These are phyloP conservation scores for Pholiota molesta DNA, from an alignment of 768 basidiomycete genomes.

Conservation along the genomic window DNA sequence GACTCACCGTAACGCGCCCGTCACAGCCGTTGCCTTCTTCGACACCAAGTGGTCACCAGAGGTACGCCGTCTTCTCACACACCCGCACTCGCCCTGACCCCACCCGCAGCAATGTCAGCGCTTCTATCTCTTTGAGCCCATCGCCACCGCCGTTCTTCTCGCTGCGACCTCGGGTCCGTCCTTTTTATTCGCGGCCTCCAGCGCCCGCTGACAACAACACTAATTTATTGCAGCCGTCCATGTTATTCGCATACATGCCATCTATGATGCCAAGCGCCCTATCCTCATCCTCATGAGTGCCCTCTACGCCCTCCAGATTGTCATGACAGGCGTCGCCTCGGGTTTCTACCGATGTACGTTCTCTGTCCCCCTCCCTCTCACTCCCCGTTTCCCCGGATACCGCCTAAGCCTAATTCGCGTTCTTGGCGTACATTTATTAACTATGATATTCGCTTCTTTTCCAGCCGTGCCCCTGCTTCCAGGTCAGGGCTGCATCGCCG, in stretches of 20 bases:
- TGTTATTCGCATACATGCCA: constrained; percentile 33
- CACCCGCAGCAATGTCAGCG: constrained; percentile 54
- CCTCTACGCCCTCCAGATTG: constrained; percentile 68
- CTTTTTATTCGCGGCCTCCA: neutral
- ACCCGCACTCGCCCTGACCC: constrained; percentile 1
- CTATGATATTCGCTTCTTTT: neutral
- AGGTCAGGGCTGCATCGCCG: constrained; percentile 87
- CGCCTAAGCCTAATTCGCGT: neutral
- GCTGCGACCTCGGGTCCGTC: constrained; percentile 64
- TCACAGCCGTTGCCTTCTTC: constrained; percentile 79
- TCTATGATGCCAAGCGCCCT: constrained; percentile 61
- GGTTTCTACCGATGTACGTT: constrained; percentile 76
- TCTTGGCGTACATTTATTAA: neutral
- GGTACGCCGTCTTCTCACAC: constrained; percentile 36
- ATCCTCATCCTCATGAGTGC: constrained; percentile 58
- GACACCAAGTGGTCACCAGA: constrained; percentile 66
- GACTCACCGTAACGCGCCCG: neutral
- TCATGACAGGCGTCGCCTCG: constrained; percentile 73
- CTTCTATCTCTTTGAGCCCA: constrained; percentile 87
- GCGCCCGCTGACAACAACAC: neutral
- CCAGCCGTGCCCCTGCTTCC: constrained; percentile 68
- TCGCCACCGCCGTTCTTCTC: constrained; percentile 80
- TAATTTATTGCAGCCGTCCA: constrained; percentile 42
- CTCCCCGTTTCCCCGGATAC: neutral
- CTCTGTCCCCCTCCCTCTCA: constrained; percentile 7